phyloP scores from a whole-genome alignment of 176 grass and related monocot species.

The Neostapfia colusana region DNA sequence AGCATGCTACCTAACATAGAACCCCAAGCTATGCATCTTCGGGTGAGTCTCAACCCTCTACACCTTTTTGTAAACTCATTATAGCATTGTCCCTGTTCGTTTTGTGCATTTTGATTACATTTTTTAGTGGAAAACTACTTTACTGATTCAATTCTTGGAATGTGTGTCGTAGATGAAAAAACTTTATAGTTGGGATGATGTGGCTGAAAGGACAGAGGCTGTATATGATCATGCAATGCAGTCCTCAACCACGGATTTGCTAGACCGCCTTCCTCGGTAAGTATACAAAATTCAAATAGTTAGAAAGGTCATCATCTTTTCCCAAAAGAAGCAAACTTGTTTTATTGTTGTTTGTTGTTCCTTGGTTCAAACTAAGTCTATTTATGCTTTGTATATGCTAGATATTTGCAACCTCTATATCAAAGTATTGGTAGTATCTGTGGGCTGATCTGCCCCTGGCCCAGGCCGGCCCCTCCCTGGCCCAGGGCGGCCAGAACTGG shows the following conservation, averaged over 20 bases:
- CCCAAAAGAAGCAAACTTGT: slow-evolving; percentile 1
- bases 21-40: slow-evolving; percentile 79
- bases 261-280: slow-evolving; percentile 74
- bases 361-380: background rate
- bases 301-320: slow-evolving; percentile 9
- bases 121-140: background rate
- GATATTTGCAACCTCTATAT: background rate
- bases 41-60: slow-evolving; percentile 47
- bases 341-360: background rate
- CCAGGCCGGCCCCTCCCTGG: no score
- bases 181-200: slow-evolving; percentile 95
- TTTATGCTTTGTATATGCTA: slow-evolving; percentile 2
- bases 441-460: no score
- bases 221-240: slow-evolving; percentile 74
- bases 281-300: slow-evolving; percentile 13
- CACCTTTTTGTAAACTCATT: background rate
- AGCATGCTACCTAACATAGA: slow-evolving; percentile 77
- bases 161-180: slow-evolving; percentile 67
- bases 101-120: background rate
- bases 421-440: background rate
- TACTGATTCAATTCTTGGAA: slow-evolving; percentile 35
- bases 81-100: background rate
- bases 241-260: slow-evolving; percentile 55
- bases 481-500: no score
- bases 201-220: slow-evolving; percentile 86